Evolutionary conservation across 305 asterid species (phyloP).

Genomic region (Fraxinus floribunda): DNA sequence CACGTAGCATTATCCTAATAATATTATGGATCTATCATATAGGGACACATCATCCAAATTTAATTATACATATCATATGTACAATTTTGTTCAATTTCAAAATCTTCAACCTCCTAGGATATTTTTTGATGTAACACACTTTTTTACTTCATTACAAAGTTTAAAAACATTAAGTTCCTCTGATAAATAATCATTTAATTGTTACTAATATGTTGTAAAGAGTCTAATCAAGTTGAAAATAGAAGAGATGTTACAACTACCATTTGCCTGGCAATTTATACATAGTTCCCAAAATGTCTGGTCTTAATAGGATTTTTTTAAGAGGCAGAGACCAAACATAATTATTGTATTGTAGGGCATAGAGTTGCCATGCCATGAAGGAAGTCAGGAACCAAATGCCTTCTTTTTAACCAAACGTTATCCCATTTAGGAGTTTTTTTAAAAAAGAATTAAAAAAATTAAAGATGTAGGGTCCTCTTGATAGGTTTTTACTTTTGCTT

Average conservation of each 20-base stretch:
- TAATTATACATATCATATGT: background rate
- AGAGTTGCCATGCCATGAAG: background rate
- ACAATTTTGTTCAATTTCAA: background rate
- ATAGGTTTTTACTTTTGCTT: background rate
- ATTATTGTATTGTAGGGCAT: background rate
- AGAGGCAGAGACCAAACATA: background rate
- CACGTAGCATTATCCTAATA: too few relatives aligned
- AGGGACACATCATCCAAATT: background rate
- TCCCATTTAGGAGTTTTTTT: background rate
- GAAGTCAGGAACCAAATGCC: background rate
- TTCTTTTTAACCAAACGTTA: background rate
- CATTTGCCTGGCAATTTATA: background rate
- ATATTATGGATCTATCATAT: background rate
- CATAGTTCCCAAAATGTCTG: slow-evolving; percentile 1
- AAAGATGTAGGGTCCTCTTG: background rate
- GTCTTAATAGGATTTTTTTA: background rate
- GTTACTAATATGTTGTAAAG: background rate
- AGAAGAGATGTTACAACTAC: slow-evolving; percentile 3
- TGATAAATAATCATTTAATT: background rate
- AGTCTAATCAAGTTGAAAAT: background rate
- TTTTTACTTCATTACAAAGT: background rate
- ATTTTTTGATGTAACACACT: background rate
- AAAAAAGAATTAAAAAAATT: too few relatives aligned
- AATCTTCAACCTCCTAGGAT: background rate
- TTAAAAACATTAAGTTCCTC: background rate